Evolutionary conservation across 768 basidiomycete genomes (phyloP).

Genomic region (Boletus barrowsii): DNA sequence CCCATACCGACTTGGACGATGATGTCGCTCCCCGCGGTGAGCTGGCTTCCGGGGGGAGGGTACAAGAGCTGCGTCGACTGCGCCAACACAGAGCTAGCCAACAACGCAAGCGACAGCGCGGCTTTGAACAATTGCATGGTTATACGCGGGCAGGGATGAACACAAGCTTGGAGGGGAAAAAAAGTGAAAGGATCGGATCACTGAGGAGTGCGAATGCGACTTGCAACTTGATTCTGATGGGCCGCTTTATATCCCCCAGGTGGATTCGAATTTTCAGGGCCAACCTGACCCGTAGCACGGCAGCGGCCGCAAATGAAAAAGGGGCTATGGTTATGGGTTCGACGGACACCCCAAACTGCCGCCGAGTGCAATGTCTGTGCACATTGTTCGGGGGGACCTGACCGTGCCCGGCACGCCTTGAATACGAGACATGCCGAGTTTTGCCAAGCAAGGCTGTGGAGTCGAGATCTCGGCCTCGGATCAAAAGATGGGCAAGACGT

Average conservation of each 20-base stretch:
- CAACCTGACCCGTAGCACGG: no score
- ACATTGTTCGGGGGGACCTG: conserved; percentile 2
- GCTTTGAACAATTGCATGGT: conserved; percentile 18
- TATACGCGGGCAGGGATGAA: background rate
- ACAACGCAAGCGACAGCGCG: conserved; percentile 11
- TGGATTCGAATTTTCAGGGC: background rate
- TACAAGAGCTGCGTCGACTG: conserved; percentile 10
- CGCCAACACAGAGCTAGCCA: conserved; percentile 13
- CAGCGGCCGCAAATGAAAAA: background rate
- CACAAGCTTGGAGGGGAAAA: background rate
- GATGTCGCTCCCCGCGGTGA: conserved; percentile 5
- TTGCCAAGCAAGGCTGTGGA: background rate
- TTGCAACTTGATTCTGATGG: background rate
- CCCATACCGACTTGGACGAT: conserved; percentile 19
- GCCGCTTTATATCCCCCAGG: conserved; percentile 17
- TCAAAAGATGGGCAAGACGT: background rate
- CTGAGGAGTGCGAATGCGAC: no score
- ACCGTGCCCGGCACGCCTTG: background rate
- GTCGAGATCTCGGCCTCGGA: conserved; percentile 1
- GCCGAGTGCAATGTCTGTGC: background rate
- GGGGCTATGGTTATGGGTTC: background rate
- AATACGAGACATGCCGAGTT: no score
- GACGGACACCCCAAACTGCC: background rate
- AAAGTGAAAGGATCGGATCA: background rate
- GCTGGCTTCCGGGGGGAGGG: conserved; percentile 8